Percentiles rank a stretch among this genome's conserved stretches.
Conservation (phyloP, 202 grass and related monocot genomes). For the Setaria viridis region DNA sequence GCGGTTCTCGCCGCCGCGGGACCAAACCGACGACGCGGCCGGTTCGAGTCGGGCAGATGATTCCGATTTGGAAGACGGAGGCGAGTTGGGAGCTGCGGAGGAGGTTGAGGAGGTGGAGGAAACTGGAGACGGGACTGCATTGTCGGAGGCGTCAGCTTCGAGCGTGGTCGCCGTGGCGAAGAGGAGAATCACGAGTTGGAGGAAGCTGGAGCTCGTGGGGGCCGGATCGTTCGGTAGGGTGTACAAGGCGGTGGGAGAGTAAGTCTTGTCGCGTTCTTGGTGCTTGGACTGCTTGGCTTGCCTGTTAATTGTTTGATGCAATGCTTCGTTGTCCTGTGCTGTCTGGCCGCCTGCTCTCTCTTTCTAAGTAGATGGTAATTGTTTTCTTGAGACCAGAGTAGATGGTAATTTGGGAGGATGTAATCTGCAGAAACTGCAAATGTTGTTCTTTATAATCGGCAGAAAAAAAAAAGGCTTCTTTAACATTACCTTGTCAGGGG, state of each 20-base stretch:
- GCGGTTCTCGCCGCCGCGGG: not conserved
- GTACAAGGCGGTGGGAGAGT: slow-evolving; percentile 30
- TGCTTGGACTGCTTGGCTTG: not conserved
- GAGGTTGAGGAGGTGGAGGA: not conserved
- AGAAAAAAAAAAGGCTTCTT: not conserved
- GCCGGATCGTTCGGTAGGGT: slow-evolving; percentile 25
- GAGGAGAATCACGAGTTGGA: slow-evolving; percentile 31
- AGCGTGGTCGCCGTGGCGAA: not conserved
- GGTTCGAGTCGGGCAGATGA: not conserved
- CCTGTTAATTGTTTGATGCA: not conserved
- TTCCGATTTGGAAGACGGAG: not conserved
- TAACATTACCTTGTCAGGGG: not conserved
- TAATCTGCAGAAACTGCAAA: not conserved
- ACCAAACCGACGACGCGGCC: not conserved
- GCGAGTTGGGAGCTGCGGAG: not conserved
- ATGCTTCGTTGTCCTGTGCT: not conserved
- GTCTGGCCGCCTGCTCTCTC: no score
- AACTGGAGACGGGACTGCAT: not conserved
- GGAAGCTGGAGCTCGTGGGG: slow-evolving; percentile 12
- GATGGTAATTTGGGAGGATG: not conserved
- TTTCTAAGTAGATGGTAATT: no score
- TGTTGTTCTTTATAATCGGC: not conserved
- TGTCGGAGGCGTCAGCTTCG: not conserved
- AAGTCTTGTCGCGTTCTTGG: not conserved
- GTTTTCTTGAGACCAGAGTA: no score